Conservation (phyloP, 768 basidiomycete genomes). For the Macrolepiota fuliginosa region DNA sequence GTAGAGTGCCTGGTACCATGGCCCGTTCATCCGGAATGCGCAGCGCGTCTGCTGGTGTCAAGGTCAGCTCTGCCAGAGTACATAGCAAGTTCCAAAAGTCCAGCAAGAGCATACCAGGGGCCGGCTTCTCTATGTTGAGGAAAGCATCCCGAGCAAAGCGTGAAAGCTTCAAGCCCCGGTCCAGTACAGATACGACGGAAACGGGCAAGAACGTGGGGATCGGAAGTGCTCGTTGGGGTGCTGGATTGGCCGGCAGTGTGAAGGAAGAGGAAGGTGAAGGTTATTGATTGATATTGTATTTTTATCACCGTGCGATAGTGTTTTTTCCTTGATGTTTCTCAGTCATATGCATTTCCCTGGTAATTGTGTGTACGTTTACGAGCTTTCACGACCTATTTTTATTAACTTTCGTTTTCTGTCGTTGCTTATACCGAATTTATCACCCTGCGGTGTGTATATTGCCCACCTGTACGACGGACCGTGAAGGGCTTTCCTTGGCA, state of each 20-base stretch:
- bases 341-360: slow-evolving; percentile 7
- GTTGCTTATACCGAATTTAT: background rate
- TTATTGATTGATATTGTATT: slow-evolving; percentile 24
- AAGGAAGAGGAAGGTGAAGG: slow-evolving; percentile 49
- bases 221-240: slow-evolving; percentile 26
- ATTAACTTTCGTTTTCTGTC: slow-evolving; percentile 3
- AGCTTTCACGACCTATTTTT: slow-evolving; percentile 6
- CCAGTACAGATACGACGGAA: slow-evolving; percentile 58
- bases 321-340: slow-evolving; percentile 8
- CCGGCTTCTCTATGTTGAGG: slow-evolving; percentile 32
- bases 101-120: slow-evolving; percentile 19
- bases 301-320: slow-evolving; percentile 15
- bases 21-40: slow-evolving; percentile 19
- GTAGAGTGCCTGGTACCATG: slow-evolving; percentile 39
- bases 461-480: background rate
- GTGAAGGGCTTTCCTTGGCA: background rate
- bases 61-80: slow-evolving; percentile 10
- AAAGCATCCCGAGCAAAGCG: slow-evolving; percentile 55
- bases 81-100: slow-evolving; percentile 18
- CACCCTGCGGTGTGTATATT: background rate
- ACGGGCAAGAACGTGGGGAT: slow-evolving; percentile 24
- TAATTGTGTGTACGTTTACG: slow-evolving; percentile 11
- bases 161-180: slow-evolving; percentile 83
- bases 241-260: slow-evolving; percentile 35
- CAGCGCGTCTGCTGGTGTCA: slow-evolving; percentile 16